These are phyloP conservation scores for Tolypocladium tundrense DNA, from an alignment of 2,329 filamentous ascomycete species.

Conservation along the genomic window DNA sequence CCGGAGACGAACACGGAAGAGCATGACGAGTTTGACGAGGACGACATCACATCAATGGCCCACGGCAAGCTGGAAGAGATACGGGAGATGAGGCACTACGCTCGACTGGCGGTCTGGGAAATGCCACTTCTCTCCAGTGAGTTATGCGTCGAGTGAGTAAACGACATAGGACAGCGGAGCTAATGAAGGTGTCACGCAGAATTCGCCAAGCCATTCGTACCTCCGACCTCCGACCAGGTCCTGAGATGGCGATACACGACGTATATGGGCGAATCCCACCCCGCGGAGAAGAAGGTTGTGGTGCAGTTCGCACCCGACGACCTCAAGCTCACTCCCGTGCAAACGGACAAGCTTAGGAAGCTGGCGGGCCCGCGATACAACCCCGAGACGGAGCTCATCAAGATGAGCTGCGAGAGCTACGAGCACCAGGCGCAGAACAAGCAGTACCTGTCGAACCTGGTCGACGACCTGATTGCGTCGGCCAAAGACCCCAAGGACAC, in stretches of 20 bases:
- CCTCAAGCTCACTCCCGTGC: conserved; percentile 55
- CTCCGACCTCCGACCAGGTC: conserved; percentile 56
- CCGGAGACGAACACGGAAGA: conserved; percentile 39
- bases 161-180: not conserved
- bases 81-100: conserved; percentile 80
- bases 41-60: conserved; percentile 74
- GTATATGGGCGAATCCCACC: conserved; percentile 90
- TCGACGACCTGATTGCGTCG: conserved; percentile 62
- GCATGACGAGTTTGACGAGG: conserved; percentile 58
- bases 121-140: conserved; percentile 83
- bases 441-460: conserved; percentile 74
- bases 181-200: conserved; percentile 39
- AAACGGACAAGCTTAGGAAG: conserved; percentile 77
- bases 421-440: conserved; percentile 93
- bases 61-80: conserved; percentile 84
- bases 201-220: conserved; percentile 69
- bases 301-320: conserved; percentile 76
- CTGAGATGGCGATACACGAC: conserved; percentile 94
- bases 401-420: conserved; percentile 85
- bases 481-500: conserved; percentile 71
- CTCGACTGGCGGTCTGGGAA: conserved; percentile 84
- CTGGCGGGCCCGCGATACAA: conserved; percentile 80
- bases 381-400: conserved; percentile 67
- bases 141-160: conserved; percentile 21
- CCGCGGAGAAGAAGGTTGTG: conserved; percentile 86